phyloP scores from a whole-genome alignment of 140 eudicot genomes.

The Ambrosia hybrid region DNA sequence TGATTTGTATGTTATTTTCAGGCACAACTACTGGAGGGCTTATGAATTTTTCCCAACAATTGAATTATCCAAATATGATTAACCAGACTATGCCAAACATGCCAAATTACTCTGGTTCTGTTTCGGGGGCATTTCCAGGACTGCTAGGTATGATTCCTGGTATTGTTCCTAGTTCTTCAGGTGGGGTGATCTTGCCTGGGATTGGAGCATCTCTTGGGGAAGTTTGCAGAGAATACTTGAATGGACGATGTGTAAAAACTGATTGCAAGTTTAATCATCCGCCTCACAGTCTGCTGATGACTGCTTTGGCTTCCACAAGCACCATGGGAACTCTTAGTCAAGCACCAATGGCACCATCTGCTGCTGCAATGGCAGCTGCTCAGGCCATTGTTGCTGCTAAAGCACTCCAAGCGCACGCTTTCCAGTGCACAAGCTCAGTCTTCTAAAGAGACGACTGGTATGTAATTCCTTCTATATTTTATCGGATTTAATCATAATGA shows the following conservation, averaged over 20 bases:
- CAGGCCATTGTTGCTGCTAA: slow-evolving; percentile 99
- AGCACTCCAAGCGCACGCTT: slow-evolving; percentile 97
- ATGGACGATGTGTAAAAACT: slow-evolving; percentile 74
- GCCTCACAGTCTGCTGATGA: slow-evolving; percentile 80
- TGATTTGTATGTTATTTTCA: slow-evolving; percentile 18
- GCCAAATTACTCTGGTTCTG: slow-evolving; percentile 99
- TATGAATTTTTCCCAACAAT: slow-evolving; percentile 65
- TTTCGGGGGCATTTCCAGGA: slow-evolving; percentile 96
- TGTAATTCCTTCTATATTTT: slow-evolving; percentile 1
- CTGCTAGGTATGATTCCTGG: slow-evolving; percentile 98
- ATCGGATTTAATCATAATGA: background rate
- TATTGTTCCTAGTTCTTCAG: slow-evolving; percentile 78
- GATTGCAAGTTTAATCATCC: slow-evolving; percentile 91
- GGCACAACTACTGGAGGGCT: slow-evolving; percentile 79
- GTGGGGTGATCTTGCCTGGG: slow-evolving; percentile 96
- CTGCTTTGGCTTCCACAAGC: slow-evolving; percentile 88
- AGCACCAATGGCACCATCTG: slow-evolving; percentile 99
- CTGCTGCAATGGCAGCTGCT: slow-evolving; percentile 99
- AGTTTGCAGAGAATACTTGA: slow-evolving; percentile 83
- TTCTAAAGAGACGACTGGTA: slow-evolving; percentile 59
- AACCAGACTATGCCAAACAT: slow-evolving; percentile 98
- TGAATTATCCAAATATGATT: slow-evolving; percentile 65
- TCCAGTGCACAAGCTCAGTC: slow-evolving; percentile 68
- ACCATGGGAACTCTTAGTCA: slow-evolving; percentile 90
- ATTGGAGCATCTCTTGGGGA: slow-evolving; percentile 95